Evolutionary conservation across 129 eudicot species (phyloP).

Genomic region (Erigeron canadensis): DNA sequence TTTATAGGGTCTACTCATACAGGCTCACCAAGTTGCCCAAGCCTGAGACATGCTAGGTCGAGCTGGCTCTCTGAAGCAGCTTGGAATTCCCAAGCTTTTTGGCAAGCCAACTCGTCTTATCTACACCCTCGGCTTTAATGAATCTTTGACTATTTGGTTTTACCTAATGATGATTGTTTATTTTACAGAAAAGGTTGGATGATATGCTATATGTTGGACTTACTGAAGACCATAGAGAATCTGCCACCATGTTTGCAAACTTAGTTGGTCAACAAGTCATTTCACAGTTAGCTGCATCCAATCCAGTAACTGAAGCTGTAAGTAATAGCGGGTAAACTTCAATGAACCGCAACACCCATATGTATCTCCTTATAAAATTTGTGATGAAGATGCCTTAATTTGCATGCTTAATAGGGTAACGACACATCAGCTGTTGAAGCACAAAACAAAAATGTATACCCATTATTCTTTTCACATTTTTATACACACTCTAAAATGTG

Average conservation of each 20-base stretch:
- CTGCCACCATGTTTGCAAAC: constrained; percentile 81
- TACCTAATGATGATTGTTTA: constrained; percentile 38
- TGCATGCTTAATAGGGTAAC: constrained; percentile 53
- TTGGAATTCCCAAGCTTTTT: neutral
- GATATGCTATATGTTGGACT: constrained; percentile 93
- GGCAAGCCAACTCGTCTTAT: neutral
- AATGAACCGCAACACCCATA: neutral
- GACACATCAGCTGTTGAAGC: constrained; percentile 32
- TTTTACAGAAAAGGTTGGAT: constrained; percentile 86
- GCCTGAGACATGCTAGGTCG: constrained; percentile 12
- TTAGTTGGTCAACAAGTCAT: constrained; percentile 90
- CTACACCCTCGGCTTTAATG: neutral
- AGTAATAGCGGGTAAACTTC: constrained; percentile 33
- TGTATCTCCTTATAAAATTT: neutral
- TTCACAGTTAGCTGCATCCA: constrained; percentile 51
- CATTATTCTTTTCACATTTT: constrained; percentile 11
- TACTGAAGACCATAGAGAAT: constrained; percentile 83
- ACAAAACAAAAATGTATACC: constrained; percentile 41
- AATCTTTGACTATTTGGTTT: constrained; percentile 13
- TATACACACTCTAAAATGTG: constrained; percentile 10
- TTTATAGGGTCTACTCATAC: neutral
- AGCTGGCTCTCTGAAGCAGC: neutral
- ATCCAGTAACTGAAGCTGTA: constrained; percentile 28
- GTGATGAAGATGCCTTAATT: constrained; percentile 18
- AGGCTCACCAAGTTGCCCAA: constrained; percentile 2